These are phyloP conservation scores for Auxenochlorella pyrenoidosa DNA, from an alignment of 139 green algal species.

Conservation along the genomic window DNA sequence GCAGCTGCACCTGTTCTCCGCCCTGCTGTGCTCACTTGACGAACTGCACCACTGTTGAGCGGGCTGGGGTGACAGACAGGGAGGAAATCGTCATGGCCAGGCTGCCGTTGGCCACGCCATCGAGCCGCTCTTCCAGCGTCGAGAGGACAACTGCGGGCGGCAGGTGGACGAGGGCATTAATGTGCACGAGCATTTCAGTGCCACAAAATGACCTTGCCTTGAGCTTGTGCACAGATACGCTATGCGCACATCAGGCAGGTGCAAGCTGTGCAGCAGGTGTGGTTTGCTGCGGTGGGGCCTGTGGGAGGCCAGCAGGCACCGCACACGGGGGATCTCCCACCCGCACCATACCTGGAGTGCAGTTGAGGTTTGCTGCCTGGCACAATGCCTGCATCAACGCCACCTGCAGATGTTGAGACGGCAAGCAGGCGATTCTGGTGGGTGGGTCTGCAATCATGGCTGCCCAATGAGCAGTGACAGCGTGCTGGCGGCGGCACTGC, in stretches of 20 bases:
- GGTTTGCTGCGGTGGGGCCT: neutral
- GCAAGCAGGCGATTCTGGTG: neutral
- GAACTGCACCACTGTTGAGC: neutral
- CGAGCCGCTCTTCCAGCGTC: neutral
- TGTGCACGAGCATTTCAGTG: neutral
- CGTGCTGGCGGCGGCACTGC: too few species aligned
- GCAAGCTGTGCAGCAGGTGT: neutral
- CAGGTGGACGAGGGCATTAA: too few species aligned
- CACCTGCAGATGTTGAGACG: neutral
- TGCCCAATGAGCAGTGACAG: too few species aligned
- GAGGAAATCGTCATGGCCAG: neutral
- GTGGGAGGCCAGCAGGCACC: neutral
- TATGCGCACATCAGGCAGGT: neutral
- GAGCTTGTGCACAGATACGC: too few species aligned
- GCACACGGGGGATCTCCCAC: neutral
- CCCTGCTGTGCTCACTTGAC: neutral
- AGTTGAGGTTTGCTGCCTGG: neutral
- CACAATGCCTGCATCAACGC: slow-evolving; percentile 1
- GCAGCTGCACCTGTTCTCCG: neutral
- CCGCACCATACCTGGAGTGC: neutral
- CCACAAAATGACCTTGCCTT: too few species aligned
- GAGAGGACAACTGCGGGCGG: neutral
- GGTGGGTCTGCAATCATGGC: too few species aligned
- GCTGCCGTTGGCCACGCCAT: neutral
- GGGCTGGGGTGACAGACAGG: slow-evolving; percentile 4